A percentile compares a stretch with the other conserved stretches of the same genome.
phyloP scores from a whole-genome alignment of 495 filamentous ascomycete genomes.

The Xylaria cubensis region DNA sequence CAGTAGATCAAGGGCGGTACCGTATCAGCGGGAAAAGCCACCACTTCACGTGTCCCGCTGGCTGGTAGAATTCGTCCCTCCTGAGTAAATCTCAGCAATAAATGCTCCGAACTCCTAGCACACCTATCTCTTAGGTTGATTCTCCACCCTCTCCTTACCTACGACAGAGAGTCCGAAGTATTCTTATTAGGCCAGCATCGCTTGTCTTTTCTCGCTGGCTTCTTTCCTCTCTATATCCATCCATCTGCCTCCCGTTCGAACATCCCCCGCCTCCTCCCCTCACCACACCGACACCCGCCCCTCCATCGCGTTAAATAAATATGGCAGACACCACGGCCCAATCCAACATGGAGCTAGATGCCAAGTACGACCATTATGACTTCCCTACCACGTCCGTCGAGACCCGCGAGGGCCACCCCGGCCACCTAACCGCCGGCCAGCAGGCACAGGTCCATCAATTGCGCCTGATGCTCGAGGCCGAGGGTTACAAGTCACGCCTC shows the following conservation, averaged over 20 bases:
- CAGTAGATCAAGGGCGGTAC: background rate
- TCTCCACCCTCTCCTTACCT: conserved; percentile 19
- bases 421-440: conserved; percentile 84
- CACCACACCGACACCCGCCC: conserved; percentile 9
- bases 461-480: conserved; percentile 80
- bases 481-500: conserved; percentile 82
- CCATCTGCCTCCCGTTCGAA: background rate
- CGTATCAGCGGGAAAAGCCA: conserved; percentile 5
- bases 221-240: background rate
- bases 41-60: conserved; percentile 12
- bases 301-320: conserved; percentile 24
- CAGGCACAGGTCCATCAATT: conserved; percentile 90
- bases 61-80: conserved; percentile 4
- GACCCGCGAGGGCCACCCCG: conserved; percentile 78
- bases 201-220: background rate
- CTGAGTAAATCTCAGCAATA: conserved; percentile 1
- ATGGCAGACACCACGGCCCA: conserved; percentile 34
- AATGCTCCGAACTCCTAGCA: background rate
- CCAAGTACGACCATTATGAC: conserved; percentile 97
- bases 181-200: conserved; percentile 20
- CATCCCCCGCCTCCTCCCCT: background rate
- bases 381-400: conserved; percentile 80
- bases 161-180: background rate
- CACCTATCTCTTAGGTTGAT: conserved; percentile 18
- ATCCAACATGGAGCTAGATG: conserved; percentile 65